Conservation (phyloP, 208 protist species). For the Acanthamoeba healyi region DNA sequence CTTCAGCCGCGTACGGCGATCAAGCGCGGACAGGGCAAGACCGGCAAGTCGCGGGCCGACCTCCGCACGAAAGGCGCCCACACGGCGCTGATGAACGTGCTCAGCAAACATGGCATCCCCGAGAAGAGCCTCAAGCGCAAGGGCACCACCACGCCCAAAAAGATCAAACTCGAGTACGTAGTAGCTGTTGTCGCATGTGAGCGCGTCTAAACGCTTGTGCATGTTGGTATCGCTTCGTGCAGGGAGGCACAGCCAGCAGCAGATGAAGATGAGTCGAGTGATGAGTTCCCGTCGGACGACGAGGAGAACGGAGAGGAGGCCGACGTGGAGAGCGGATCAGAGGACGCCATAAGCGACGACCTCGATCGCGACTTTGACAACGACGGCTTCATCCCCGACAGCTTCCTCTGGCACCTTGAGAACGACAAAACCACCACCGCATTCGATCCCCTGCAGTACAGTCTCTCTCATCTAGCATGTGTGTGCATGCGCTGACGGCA, state of each 20-base stretch:
- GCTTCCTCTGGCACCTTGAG: constrained; percentile 44
- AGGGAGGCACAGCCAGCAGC: neutral
- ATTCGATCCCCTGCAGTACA: neutral
- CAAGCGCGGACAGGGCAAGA: constrained; percentile 11
- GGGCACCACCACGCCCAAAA: constrained; percentile 4
- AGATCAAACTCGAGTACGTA: neutral
- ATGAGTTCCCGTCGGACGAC: constrained; percentile 65
- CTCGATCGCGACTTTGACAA: constrained; percentile 21
- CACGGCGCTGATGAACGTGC: constrained; percentile 25
- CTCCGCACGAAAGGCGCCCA: constrained; percentile 35
- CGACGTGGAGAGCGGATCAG: constrained; percentile 33
- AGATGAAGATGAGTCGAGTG: constrained; percentile 34
- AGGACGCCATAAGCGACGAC: constrained; percentile 25
- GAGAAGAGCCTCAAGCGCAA: constrained; percentile 47
- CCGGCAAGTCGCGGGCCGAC: neutral
- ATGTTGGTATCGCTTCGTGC: neutral
- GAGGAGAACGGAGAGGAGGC: constrained; percentile 34
- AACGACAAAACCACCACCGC: neutral
- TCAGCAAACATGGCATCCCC: constrained; percentile 39
- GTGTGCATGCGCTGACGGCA: neutral
- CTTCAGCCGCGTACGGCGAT: constrained; percentile 20
- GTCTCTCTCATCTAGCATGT: neutral
- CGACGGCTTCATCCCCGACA: constrained; percentile 22
- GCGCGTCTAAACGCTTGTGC: neutral
- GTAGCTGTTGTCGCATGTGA: neutral